Percentiles rank a stretch among this genome's conserved stretches.
phyloP scores from a whole-genome alignment of 352 stramenopile genomes.

The Pythium apleroticum region DNA sequence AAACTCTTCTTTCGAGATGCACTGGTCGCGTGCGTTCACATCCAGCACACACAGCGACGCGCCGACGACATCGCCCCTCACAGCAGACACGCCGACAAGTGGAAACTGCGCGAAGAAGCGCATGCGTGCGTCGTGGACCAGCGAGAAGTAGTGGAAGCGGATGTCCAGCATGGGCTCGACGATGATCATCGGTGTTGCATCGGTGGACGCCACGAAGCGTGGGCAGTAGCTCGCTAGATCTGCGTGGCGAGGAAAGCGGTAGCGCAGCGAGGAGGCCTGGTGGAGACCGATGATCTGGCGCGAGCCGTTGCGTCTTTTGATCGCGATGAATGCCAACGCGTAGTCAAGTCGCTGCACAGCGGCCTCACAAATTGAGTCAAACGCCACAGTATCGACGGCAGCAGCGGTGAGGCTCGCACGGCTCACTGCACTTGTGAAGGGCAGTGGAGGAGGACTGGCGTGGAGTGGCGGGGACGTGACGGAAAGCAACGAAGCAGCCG shows the following conservation, averaged over 20 bases:
- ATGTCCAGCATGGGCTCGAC: conserved; percentile 38
- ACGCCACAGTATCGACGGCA: conserved; percentile 23
- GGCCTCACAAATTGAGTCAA: conserved; percentile 63
- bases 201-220: conserved; percentile 2
- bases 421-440: neutral
- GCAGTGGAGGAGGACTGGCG: neutral
- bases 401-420: neutral
- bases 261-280: conserved; percentile 4
- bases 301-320: conserved; percentile 24
- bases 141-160: conserved; percentile 34
- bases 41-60: conserved; percentile 49
- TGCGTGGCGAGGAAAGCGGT: conserved; percentile 15
- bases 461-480: conserved; percentile 3
- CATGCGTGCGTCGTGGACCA: conserved; percentile 41
- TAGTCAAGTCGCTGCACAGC: conserved; percentile 45
- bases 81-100: conserved; percentile 24
- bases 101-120: conserved; percentile 63
- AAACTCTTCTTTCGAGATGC: conserved; percentile 41
- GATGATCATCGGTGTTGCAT: conserved; percentile 33
- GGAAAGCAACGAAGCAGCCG: neutral
- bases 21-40: conserved; percentile 27
- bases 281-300: conserved; percentile 42
- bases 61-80: conserved; percentile 20
- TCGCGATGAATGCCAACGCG: conserved; percentile 46
- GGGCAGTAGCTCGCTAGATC: conserved; percentile 18